Evolutionary conservation across 169 alveolate species (phyloP), one percentile per base, ranked within the genome.

Genomic region (Besnoitia besnoiti): DNA sequence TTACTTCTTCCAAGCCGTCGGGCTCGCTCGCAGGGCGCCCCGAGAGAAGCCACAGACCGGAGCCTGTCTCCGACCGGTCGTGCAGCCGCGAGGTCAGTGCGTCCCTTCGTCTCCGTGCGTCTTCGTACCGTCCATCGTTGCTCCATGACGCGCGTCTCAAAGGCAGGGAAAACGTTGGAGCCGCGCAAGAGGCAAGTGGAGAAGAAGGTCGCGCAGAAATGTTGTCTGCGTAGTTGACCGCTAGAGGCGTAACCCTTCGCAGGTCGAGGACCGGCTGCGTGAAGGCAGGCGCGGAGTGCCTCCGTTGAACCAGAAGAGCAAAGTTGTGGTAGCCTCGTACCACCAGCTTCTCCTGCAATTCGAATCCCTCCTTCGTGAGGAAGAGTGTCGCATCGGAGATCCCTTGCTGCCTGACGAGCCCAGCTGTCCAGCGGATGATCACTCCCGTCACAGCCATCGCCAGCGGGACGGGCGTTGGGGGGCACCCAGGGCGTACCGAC

Each of bases 361-460:
- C 42, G 84, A 90, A 77, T 67, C 95, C 91, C 1, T 73, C 82
- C 30, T 42, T n/a, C 82, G 16, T 73, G 47, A 37, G 46, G 39
- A 42, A 27, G 2, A 42, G 2, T 42, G 46, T n/a, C 16, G 46
- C 47, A n/a, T 73, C 39, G 16, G 82, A 73, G 44, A n/a, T 35
- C 46, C 82, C 8, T 37, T 75, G 30, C 27, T 75, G 94, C 55
- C 82, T 33, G 87, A 42, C 46, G 73, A 24, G 51, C 24, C 44
- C 91, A 42, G 90, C 84, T 88, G 85, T 82, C 94, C 94, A 91
- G 79, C 87, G 91, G 62, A 90, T 76, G 75, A 84, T 47, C 33
- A 46, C 82, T 0, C 91, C 80, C 42, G 92, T 95, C 33, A 93
- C 89, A 12, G 90, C 91, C 33, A 90, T 76, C 75, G 61, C 85